A percentile compares a stretch with the other conserved stretches of the same genome.
These are phyloP conservation scores for Plasmopara muralis DNA, from an alignment of 352 stramenopile genomes.

Conservation along the genomic window DNA sequence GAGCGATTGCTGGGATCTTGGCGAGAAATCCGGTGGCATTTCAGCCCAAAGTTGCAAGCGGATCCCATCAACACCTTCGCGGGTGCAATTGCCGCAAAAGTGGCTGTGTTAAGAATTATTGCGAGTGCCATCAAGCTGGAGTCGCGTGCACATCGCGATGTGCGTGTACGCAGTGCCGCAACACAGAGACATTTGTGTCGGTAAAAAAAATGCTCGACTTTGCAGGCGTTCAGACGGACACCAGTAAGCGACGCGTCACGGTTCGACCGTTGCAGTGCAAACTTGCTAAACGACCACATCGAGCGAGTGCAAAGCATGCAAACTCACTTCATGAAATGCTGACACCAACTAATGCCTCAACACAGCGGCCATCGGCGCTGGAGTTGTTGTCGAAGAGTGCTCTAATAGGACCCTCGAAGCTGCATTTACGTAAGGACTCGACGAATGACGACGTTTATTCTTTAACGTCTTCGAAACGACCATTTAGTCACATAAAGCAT, in stretches of 20 bases:
- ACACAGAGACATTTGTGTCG: constrained; percentile 59
- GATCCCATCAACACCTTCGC: constrained; percentile 80
- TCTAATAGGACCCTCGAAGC: constrained; percentile 20
- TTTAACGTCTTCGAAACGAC: constrained; percentile 25
- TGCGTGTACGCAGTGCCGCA: constrained; percentile 74
- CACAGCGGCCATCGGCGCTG: constrained; percentile 27
- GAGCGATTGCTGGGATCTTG: constrained; percentile 85
- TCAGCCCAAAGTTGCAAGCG: constrained; percentile 88
- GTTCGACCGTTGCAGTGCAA: constrained; percentile 18
- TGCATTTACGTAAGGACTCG: constrained; percentile 6
- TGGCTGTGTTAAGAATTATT: constrained; percentile 97
- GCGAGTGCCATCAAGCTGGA: constrained; percentile 92
- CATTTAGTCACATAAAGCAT: constrained; percentile 18
- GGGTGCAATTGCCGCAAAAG: constrained; percentile 96
- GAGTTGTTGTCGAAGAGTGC: constrained; percentile 58
- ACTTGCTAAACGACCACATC: constrained; percentile 16
- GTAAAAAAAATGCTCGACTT: constrained; percentile 69
- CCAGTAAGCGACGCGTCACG: constrained; percentile 7
- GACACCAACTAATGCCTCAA: constrained; percentile 22
- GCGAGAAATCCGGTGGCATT: constrained; percentile 92
- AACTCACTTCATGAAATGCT: constrained; percentile 5
- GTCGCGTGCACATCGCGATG: constrained; percentile 77
- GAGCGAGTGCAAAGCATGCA: constrained; percentile 1
- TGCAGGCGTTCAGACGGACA: constrained; percentile 20
- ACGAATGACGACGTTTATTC: constrained; percentile 8